These are phyloP conservation scores for Theobroma cacao DNA, from an alignment of 345 rosid species.

Conservation along the genomic window DNA sequence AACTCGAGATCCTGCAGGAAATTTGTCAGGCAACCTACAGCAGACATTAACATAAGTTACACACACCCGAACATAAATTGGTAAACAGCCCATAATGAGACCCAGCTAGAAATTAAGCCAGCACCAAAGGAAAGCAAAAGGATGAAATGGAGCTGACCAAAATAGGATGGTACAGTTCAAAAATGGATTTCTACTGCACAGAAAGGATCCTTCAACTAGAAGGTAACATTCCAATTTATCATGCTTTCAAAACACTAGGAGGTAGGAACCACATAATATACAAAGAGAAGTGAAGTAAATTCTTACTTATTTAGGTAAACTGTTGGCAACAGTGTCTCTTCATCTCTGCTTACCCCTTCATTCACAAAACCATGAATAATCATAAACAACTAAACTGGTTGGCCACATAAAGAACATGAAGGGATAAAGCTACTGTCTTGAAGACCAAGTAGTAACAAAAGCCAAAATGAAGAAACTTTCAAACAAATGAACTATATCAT, in stretches of 20 bases:
- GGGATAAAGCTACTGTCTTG: neutral
- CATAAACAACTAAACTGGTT: conserved; percentile 15
- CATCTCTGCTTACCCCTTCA: conserved; percentile 75
- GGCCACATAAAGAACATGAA: neutral
- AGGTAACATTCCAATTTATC: neutral
- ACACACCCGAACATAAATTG: neutral
- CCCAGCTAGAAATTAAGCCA: neutral
- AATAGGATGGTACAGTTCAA: neutral
- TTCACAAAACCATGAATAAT: conserved; percentile 11
- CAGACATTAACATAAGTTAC: conserved; percentile 9
- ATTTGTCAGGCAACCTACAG: conserved; percentile 74
- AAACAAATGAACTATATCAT: neutral
- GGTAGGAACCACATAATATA: neutral
- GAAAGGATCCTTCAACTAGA: neutral
- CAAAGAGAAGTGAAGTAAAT: neutral
- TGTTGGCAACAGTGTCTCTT: conserved; percentile 82
- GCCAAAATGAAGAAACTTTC: neutral
- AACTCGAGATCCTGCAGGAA: conserved; percentile 59
- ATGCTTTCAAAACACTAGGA: neutral
- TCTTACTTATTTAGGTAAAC: conserved; percentile 85
- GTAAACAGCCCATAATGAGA: neutral
- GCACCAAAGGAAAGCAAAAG: neutral
- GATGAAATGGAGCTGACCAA: neutral
- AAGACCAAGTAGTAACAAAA: neutral
- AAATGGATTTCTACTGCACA: neutral